phyloP scores from a whole-genome alignment of 331 rosid genomes.

The Telfairia occidentalis region DNA sequence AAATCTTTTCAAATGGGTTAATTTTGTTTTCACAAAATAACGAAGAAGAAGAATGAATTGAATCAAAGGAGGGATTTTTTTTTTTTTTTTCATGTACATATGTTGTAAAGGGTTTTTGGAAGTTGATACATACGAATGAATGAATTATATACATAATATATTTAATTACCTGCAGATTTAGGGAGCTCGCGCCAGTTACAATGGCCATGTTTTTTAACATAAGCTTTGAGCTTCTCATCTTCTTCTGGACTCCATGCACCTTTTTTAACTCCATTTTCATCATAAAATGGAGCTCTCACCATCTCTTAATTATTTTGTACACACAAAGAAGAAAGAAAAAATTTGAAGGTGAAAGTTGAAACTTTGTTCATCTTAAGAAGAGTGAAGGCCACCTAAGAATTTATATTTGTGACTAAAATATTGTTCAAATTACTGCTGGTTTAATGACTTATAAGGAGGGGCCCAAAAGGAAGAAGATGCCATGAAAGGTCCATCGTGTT shows the following conservation, averaged over 20 bases:
- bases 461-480: constrained; percentile 6
- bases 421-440: background rate
- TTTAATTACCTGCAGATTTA: constrained; percentile 37
- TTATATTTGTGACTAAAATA: background rate
- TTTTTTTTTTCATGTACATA: too few species aligned
- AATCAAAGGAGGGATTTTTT: background rate
- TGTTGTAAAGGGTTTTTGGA: background rate
- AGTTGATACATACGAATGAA: background rate
- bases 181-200: constrained; percentile 77
- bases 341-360: background rate
- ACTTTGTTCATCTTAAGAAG: background rate
- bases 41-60: background rate
- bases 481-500: background rate
- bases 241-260: constrained; percentile 81
- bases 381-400: background rate
- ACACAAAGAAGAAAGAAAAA: background rate
- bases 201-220: constrained; percentile 36
- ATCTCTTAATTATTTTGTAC: constrained; percentile 8
- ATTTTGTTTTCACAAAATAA: background rate
- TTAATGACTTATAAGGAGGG: background rate
- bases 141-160: background rate
- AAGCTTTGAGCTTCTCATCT: constrained; percentile 36
- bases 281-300: constrained; percentile 69
- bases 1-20: background rate
- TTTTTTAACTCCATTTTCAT: constrained; percentile 52